Conservation (phyloP, 2,329 filamentous ascomycete genomes). For the Fusarium beomiforme region DNA sequence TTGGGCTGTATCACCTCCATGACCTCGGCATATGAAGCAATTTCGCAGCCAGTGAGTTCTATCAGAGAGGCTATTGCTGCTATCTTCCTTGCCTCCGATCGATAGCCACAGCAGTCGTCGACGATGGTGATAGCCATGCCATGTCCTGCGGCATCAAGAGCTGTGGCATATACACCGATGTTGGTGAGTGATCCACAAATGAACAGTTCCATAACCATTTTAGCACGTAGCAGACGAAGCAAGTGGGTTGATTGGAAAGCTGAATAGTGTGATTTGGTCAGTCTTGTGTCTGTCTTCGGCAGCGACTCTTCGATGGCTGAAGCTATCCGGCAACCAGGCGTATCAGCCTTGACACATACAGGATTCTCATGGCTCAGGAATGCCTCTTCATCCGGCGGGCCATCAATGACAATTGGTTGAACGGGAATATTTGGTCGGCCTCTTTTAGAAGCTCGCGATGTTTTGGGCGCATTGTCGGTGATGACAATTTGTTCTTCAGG, state of each 20-base stretch:
- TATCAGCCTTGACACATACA: slow-evolving; percentile 56
- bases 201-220: slow-evolving; percentile 88
- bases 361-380: slow-evolving; percentile 57
- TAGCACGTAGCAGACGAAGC: slow-evolving; percentile 81
- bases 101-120: slow-evolving; percentile 88
- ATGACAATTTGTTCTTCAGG: slow-evolving; percentile 63
- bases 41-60: slow-evolving; percentile 78
- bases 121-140: slow-evolving; percentile 88
- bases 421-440: slow-evolving; percentile 22
- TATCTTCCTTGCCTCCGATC: slow-evolving; percentile 73
- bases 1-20: slow-evolving; percentile 48
- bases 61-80: slow-evolving; percentile 76
- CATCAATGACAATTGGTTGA: slow-evolving; percentile 14
- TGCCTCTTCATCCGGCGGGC: slow-evolving; percentile 52
- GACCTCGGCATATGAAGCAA: slow-evolving; percentile 69
- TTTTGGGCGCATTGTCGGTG: slow-evolving; percentile 46
- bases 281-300: slow-evolving; percentile 60
- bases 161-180: slow-evolving; percentile 89
- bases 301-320: slow-evolving; percentile 53
- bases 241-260: slow-evolving; percentile 81
- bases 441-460: slow-evolving; percentile 14
- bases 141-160: slow-evolving; percentile 87
- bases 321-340: slow-evolving; percentile 58
- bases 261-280: slow-evolving; percentile 85
- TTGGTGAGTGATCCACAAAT: slow-evolving; percentile 90